A percentile compares a stretch with the other conserved stretches of the same genome.
phyloP scores from a whole-genome alignment of 2,329 filamentous ascomycete species.

The Penicillium sp. region DNA sequence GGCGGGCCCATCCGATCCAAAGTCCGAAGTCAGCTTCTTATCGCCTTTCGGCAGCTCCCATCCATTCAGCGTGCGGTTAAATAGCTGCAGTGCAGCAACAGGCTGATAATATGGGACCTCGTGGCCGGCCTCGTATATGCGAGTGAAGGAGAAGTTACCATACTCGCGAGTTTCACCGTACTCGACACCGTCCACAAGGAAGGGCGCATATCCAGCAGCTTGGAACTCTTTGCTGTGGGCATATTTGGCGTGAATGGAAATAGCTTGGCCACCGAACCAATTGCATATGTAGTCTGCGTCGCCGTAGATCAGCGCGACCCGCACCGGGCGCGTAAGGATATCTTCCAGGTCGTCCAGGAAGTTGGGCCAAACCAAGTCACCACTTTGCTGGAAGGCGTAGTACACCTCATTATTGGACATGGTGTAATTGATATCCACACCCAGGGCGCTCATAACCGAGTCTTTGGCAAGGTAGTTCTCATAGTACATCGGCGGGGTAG shows the following conservation, averaged over 20 bases:
- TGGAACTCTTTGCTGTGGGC: constrained; percentile 57
- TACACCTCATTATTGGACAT: constrained; percentile 43
- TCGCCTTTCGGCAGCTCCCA: constrained; percentile 56
- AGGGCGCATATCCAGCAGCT: constrained; percentile 67
- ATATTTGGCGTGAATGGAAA: constrained; percentile 60
- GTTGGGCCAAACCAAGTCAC: constrained; percentile 63
- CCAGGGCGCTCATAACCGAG: constrained; percentile 57
- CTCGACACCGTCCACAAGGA: constrained; percentile 64
- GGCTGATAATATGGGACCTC: constrained; percentile 59
- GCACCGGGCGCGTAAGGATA: constrained; percentile 60
- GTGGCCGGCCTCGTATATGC: constrained; percentile 66
- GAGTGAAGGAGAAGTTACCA: constrained; percentile 68
- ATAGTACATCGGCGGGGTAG: constrained; percentile 63
- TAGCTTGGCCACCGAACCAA: constrained; percentile 68
- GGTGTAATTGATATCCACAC: constrained; percentile 61
- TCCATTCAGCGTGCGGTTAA: constrained; percentile 58
- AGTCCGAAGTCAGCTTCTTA: constrained; percentile 32
- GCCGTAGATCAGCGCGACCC: constrained; percentile 69
- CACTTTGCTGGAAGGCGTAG: constrained; percentile 52
- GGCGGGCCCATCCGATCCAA: constrained; percentile 41
- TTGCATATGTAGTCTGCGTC: constrained; percentile 59
- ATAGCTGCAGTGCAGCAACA: constrained; percentile 58
- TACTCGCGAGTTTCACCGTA: constrained; percentile 72
- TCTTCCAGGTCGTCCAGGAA: constrained; percentile 59
- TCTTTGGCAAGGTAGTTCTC: constrained; percentile 63